Conservation (phyloP, 2,329 filamentous ascomycete species). For the Boeremia lycopersici region DNA sequence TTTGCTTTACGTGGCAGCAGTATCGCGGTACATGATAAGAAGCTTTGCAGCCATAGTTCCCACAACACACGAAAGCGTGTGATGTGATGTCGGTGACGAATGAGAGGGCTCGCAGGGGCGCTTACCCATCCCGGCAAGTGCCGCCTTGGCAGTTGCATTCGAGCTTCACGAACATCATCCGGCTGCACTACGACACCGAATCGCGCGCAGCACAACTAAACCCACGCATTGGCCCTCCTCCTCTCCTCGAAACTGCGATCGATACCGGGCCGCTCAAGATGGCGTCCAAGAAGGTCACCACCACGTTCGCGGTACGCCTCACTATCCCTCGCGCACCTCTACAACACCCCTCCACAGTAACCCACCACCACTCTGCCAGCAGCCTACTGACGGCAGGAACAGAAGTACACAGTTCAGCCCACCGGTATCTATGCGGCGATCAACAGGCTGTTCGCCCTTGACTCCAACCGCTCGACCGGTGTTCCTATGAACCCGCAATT, state of each 20-base stretch:
- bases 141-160: conserved; percentile 29
- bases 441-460: conserved; percentile 78
- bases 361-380: not conserved
- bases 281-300: conserved; percentile 41
- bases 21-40: no score
- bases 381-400: conserved; percentile 2
- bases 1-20: no score
- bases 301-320: conserved; percentile 38
- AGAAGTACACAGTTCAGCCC: conserved; percentile 98
- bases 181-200: conserved; percentile 27
- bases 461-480: conserved; percentile 87
- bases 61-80: no score
- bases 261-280: conserved; percentile 30
- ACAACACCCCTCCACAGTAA: conserved; percentile 14
- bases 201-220: conserved; percentile 24
- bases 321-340: conserved; percentile 4
- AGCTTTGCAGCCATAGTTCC: no score
- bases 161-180: conserved; percentile 35
- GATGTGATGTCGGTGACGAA: conserved; percentile 10
- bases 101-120: conserved; percentile 11
- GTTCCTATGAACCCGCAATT: conserved; percentile 91
- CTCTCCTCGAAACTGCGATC: conserved; percentile 20
- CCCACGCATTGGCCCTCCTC: conserved; percentile 32
- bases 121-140: conserved; percentile 25
- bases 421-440: conserved; percentile 85